phyloP scores from a whole-genome alignment of 257 asterid genomes.

The Solanum paucissectum region DNA sequence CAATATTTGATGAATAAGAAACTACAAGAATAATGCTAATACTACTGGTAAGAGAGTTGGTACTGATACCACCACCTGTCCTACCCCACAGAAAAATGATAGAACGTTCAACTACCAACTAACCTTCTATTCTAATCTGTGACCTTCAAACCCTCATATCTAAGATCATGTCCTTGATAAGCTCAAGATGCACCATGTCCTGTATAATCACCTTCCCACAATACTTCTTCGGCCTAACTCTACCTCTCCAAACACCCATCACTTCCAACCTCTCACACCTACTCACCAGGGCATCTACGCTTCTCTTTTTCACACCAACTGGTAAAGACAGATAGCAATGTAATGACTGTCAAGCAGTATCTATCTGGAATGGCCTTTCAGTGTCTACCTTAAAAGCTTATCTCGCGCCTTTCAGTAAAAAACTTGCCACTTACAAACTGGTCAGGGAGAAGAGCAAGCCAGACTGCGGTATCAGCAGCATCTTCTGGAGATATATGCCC shows the following conservation, averaged over 20 bases:
- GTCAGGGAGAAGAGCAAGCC: conserved; percentile 81
- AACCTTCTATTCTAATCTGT: not conserved
- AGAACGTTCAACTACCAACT: not conserved
- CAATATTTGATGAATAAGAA: not conserved
- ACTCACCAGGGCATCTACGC: not conserved
- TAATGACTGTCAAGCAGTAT: not conserved
- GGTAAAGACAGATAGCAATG: not conserved
- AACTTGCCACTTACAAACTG: conserved; percentile 52
- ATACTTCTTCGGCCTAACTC: not conserved
- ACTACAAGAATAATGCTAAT: not conserved
- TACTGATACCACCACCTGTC: too few relatives aligned
- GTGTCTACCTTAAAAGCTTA: conserved; percentile 30
- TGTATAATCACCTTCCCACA: not conserved
- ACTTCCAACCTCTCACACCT: not conserved
- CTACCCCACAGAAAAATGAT: not conserved
- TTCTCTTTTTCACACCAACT: not conserved
- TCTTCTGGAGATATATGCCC: conserved; percentile 73
- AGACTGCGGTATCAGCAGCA: conserved; percentile 95
- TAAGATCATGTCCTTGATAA: not conserved
- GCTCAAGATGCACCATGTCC: not conserved
- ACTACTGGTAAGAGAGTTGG: not conserved
- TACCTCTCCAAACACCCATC: not conserved
- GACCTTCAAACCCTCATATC: not conserved
- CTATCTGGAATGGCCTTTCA: not conserved
- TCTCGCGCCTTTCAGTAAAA: conserved; percentile 80